Evolutionary conservation across 2,329 filamentous ascomycete species (phyloP).

Genomic region (Sclerotinia subarctica): DNA sequence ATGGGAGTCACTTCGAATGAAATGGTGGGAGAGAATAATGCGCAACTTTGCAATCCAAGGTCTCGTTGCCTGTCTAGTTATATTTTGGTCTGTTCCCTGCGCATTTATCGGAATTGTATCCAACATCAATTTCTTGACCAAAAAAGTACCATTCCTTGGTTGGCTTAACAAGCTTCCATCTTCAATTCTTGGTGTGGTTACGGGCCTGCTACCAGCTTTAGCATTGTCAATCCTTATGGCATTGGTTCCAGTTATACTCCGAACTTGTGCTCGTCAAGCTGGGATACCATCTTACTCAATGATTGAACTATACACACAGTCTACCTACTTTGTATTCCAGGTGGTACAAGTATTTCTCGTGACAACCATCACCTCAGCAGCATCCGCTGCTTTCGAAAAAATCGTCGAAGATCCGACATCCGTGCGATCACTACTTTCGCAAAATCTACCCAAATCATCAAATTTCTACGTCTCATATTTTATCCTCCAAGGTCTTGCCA

Average conservation of each 20-base stretch:
- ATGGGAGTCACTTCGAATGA: conserved; percentile 63
- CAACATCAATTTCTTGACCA: conserved; percentile 56
- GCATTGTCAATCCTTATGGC: conserved; percentile 59
- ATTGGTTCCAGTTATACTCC: conserved; percentile 57
- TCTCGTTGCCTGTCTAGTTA: conserved; percentile 55
- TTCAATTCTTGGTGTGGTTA: conserved; percentile 57
- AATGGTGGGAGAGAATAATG: conserved; percentile 59
- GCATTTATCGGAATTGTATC: conserved; percentile 62
- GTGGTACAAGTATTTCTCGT: conserved; percentile 67
- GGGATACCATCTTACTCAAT: conserved; percentile 57
- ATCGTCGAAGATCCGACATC: conserved; percentile 50
- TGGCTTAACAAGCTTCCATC: conserved; percentile 57
- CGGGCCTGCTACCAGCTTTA: conserved; percentile 58
- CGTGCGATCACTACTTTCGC: conserved; percentile 50
- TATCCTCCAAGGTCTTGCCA: conserved; percentile 61
- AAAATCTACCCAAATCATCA: conserved; percentile 58
- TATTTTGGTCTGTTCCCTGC: conserved; percentile 69
- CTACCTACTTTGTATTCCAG: conserved; percentile 61
- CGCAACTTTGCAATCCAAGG: conserved; percentile 49
- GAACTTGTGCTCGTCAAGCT: conserved; percentile 57
- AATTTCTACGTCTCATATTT: conserved; percentile 71
- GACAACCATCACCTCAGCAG: conserved; percentile 61
- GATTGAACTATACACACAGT: conserved; percentile 61
- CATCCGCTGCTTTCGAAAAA: conserved; percentile 50
- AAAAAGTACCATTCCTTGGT: conserved; percentile 51